Base-by-base conservation (phyloP, 768 basidiomycete genomes). In the Hericium erinaceus region DNA sequence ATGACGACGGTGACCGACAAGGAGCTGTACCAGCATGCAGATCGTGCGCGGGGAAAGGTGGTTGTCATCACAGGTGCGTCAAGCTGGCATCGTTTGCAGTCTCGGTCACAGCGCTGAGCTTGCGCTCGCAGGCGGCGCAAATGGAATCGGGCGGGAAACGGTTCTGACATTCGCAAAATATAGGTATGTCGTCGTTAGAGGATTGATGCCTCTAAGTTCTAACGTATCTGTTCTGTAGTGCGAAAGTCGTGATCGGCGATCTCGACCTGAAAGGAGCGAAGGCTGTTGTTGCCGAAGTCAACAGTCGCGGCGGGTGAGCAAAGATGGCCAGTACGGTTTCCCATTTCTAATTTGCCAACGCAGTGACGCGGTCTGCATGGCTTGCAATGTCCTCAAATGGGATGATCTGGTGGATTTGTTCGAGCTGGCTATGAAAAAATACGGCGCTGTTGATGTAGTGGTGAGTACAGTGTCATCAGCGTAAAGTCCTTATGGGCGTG, bases 381-480 rank as follows among this genome's bases (percentile, higher is more conserved):
- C 67, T 52, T 81, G 80, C 64, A 71, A 83, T 62, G 82, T 84
- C 39, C 74, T 73, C 5, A 64, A 69, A 0, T 84, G 79, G 75
- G 80, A 83, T 5, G 74, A 83, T 50, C 77, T 78, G 55, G 73
- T 79, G 8, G 69, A 73, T 3, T 60, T 83, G 63, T 83, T 82
- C 60, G 77, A 81, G 55, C 65, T 75, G 33, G 78, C 80, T 3
- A 68, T 79, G 20, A 59, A 70, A 24, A 71, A 66, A 53, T 82
- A 72, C 62, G 79, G 76, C 48, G 64, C 75, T 2, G 79, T 84
- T 4, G 80, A 83, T 60, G 68, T 82, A 52, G 81, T 83, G 57
- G 79, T 82, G 59, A 44, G 76, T 62, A 48, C 51, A 11, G 2
- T 18, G 28, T 51, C 44, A 9, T n/a, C 7, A 10, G 12, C 10